Evolutionary conservation across 768 basidiomycete genomes (phyloP).

Genomic region (Austroboletus eburneus): DNA sequence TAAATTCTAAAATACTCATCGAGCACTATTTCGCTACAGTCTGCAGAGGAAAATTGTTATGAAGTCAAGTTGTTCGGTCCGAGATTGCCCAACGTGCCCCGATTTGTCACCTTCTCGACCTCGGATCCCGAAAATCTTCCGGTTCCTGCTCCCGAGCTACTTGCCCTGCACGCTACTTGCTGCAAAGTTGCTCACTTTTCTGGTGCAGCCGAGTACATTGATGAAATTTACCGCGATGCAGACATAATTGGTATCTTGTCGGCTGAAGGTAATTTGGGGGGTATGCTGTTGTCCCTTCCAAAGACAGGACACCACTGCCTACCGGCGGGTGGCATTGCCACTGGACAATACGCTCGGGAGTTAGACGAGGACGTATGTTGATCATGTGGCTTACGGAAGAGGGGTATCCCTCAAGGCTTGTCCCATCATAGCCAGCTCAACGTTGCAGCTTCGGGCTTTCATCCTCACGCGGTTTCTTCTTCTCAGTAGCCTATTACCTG

Average conservation of each 20-base stretch:
- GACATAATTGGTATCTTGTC: not conserved
- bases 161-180: slow-evolving; percentile 22
- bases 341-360: too few relatives aligned
- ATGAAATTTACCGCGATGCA: slow-evolving; percentile 7
- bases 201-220: slow-evolving; percentile 17
- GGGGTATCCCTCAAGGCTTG: too few relatives aligned
- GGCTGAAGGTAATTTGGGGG: too few relatives aligned
- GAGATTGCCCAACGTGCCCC: not conserved
- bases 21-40: not conserved
- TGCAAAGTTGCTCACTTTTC: slow-evolving; percentile 25
- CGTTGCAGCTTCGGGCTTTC: too few relatives aligned
- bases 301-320: too few relatives aligned
- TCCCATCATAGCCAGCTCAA: too few relatives aligned
- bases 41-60: not conserved
- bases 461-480: too few relatives aligned
- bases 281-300: too few relatives aligned
- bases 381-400: too few relatives aligned
- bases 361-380: too few relatives aligned
- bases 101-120: slow-evolving; percentile 5
- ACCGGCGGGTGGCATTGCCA: too few relatives aligned
- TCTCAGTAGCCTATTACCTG: too few relatives aligned
- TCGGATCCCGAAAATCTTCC: slow-evolving; percentile 7
- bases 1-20: not conserved
- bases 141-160: slow-evolving; percentile 7
- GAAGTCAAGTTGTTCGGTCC: slow-evolving; percentile 1